Base-by-base conservation (phyloP, 2,329 filamentous ascomycete species). In the Colletotrichum tanaceti region DNA sequence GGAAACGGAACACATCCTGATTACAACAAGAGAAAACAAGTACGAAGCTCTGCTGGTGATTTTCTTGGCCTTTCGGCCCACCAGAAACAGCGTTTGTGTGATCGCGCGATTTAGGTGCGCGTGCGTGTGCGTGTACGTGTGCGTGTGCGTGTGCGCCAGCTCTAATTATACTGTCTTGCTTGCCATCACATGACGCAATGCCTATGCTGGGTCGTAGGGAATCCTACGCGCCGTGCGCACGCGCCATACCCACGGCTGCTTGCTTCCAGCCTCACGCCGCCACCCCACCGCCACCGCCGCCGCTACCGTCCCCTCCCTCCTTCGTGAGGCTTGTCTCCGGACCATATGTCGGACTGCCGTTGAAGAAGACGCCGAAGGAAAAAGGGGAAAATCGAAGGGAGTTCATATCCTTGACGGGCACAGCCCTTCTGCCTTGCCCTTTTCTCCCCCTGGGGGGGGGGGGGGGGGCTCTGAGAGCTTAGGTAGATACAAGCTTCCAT, bases 151-250 rank as follows among this genome's bases (percentile, higher is more conserved):
- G 39, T 38, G 38, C 39, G 59, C 28, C 24, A 14, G 7, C 24
- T 18, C 32, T 35, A 20, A n/a, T 22, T 7, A 3, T 43, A n/a
- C 20, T 57, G 13, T 14, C 44, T 50, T 32, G 53, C 50, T 47
- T 32, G 49, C 22, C 43, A 57, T 68, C 65, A 68, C 65, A 65
- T 68, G 65, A 68, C 65, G 65, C 54, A 38, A 60, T 41, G 32
- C 50, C 35, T 20, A 68, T 68, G 65, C 65, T 65, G 65, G 65
- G 65, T 65, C 65, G 20, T 32, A 28, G 9, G 22, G 20, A 65
- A 55, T 68, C 47, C 22, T 54, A 68, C 54, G 53, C 46, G 60
- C 52, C 14, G n/a, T 41, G 60, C 60, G 46, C 14, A 18, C 32
- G 60, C 60, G 46, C 62, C 41, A 24, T 49, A 61, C 57, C 35